Evolutionary conservation across 169 alveolate species (phyloP), one percentile per base, ranked within the genome.

Genomic region (Pseudocohnilembus persalinus): DNA sequence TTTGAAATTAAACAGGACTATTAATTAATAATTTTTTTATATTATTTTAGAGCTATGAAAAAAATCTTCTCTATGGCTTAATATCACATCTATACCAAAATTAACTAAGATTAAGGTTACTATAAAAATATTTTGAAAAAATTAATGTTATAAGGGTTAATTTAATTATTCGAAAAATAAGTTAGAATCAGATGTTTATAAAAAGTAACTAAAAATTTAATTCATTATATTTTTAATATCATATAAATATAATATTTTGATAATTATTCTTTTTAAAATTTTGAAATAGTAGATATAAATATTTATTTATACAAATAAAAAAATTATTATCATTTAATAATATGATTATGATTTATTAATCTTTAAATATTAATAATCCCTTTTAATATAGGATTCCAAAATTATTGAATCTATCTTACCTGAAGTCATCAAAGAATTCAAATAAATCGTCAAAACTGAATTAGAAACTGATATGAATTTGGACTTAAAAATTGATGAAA

Each of bases 121-220:
- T 89, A 92, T 84, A 88, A 89, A 74, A 88, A 88, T 30, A 84
- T 92, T 0, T 85, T 92, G 72, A 92, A 89, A 83, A 89, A 89
- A 31, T 82, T 92, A 35, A 87, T 92, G 74, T 88, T 92, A 65
- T 84, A 89, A 75, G 93, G 89, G 76, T 64, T 84, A 33, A 77
- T 75, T 72, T 73, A 84, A 81, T 78, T 89, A 72, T 78, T 83
- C 84, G 92, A 85, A 28, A 79, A 86, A 81, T 25, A 68, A 31
- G 20, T 49, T 49, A 49, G 20, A 49, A 49, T 49, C 68, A 49
- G 20, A 49, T 49, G 68, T 49, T 49, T 49, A 20, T 20, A 49
- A 49, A 49, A 73, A 80, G 87, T 82, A 82, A n/a, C 20, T 0
- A 32, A 4, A 31, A n/a, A 33, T 33, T 28, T 29, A 0, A 74